Evolutionary conservation across 108 stramenopile genomes (phyloP).

Genomic region (Nannochloropsis granulata): DNA sequence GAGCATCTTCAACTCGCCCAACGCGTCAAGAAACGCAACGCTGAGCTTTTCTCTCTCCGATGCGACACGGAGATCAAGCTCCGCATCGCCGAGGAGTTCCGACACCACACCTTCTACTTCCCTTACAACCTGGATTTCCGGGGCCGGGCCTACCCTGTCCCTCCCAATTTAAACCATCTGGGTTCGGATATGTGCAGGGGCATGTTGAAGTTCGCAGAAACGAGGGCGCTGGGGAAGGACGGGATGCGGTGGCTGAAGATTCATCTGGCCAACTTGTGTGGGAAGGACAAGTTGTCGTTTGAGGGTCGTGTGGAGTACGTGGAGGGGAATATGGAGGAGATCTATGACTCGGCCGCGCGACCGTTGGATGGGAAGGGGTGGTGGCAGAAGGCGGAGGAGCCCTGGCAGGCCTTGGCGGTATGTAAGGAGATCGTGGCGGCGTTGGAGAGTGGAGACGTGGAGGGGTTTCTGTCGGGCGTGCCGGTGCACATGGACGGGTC

Average conservation of each 20-base stretch:
- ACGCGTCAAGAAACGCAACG: conserved; percentile 12
- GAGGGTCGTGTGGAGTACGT: conserved; percentile 80
- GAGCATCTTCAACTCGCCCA: neutral
- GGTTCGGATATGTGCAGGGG: conserved; percentile 91
- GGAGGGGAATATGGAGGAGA: conserved; percentile 66
- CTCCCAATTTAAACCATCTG: conserved; percentile 91
- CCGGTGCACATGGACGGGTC: conserved; percentile 98
- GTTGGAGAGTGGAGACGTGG: conserved; percentile 72
- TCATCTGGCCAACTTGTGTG: conserved; percentile 90
- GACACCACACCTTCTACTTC: conserved; percentile 60
- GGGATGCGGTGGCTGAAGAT: conserved; percentile 57
- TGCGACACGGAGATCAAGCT: conserved; percentile 36
- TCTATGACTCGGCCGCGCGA: conserved; percentile 66
- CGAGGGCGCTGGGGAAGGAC: conserved; percentile 65
- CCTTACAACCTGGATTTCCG: conserved; percentile 99
- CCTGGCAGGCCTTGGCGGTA: conserved; percentile 95
- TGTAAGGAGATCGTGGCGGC: conserved; percentile 81
- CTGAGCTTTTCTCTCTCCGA: conserved; percentile 28
- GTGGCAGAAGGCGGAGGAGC: conserved; percentile 90
- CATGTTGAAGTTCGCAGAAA: conserved; percentile 70
- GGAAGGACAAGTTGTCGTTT: conserved; percentile 56
- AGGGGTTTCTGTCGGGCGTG: conserved; percentile 59
- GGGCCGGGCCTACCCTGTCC: conserved; percentile 91
- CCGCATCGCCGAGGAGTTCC: conserved; percentile 26
- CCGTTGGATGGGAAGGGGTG: conserved; percentile 50